Evolutionary conservation across 441 rosid genomes (phyloP), one percentile per base, ranked within the genome.

Genomic region (Croton setiger): DNA sequence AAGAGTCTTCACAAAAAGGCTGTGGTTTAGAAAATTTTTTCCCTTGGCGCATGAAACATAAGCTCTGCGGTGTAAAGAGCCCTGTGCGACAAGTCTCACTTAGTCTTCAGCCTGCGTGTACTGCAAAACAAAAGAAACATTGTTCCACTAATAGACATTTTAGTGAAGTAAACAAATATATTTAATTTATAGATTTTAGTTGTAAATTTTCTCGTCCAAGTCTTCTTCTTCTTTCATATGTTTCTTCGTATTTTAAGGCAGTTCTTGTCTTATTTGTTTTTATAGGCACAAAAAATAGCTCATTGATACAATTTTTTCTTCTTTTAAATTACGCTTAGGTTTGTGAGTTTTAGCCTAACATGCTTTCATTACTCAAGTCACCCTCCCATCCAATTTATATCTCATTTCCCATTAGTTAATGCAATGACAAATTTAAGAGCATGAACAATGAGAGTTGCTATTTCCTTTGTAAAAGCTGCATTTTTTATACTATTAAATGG

Each of bases 11-110:
- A 1, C 80, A 78, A 8, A 88, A 85, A 64, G 87, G 86, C 20
- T 87, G 97, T 64, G 97, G 98, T 33, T 78, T 90, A 36, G 86
- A 88, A 73, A 69, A 75, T 58, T 69, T 90, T 62, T 76, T 91
- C 67, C 91, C 90, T 0, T 89, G 97, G 96, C 82, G 89, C 7
- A 75, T 81, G 77, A 91, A 82, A 79, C 92, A 86, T 67, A 85
- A 75, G 75, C 76, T 89, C 15, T 91, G 91, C 23, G 92, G 94
- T 13, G 72, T 82, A 21, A 84, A 79, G 74, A 81, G 77, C 68
- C 82, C 76, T 3, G 54, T 70, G 5, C 52, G 69, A 61, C 81
- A 76, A 45, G 58, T 53, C 48, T 70, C 69, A 4, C 57, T 64
- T 15, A 68, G 58, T 21, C 20, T 66, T 63, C 74, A 68, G 7